Evolutionary conservation across 192 early-diverging fungal species (phyloP).

Genomic region (Podila epigama): DNA sequence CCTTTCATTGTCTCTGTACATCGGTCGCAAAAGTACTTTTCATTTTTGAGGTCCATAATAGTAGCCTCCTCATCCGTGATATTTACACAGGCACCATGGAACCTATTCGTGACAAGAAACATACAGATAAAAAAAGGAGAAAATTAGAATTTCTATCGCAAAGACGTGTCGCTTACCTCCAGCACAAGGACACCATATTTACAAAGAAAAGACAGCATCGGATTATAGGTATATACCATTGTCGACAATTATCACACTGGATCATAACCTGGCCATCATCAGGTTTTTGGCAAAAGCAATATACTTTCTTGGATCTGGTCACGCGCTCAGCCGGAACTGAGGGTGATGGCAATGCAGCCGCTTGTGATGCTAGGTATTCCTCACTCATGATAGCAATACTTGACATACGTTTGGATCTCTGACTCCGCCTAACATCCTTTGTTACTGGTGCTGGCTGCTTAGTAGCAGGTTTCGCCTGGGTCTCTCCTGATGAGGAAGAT

Average conservation of each 20-base stretch:
- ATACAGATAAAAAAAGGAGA: too few relatives aligned
- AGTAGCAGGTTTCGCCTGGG: too few relatives aligned
- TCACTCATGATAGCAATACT: constrained; percentile 12
- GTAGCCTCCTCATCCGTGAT: constrained; percentile 63
- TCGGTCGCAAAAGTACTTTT: constrained; percentile 47
- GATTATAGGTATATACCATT: too few relatives aligned
- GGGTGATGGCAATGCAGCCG: background rate
- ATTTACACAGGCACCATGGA: constrained; percentile 66
- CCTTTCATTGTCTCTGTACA: constrained; percentile 44
- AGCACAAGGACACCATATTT: background rate
- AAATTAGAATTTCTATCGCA: background rate
- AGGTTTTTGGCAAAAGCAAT: constrained; percentile 73
- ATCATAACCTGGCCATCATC: constrained; percentile 82
- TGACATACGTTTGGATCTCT: constrained; percentile 11
- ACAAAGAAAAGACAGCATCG: too few relatives aligned
- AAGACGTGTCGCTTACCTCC: too few relatives aligned
- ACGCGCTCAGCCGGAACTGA: constrained; percentile 14
- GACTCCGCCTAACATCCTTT: constrained; percentile 29
- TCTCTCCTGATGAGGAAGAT: too few relatives aligned
- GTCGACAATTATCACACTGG: constrained; percentile 74
- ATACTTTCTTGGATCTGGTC: constrained; percentile 60
- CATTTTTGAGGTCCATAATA: constrained; percentile 50
- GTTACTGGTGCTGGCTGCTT: background rate
- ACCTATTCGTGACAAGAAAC: too few relatives aligned
- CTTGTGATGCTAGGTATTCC: constrained; percentile 3